Evolutionary conservation across 805 yeast species (phyloP).

Genomic region (Citeromyces matritensis): DNA sequence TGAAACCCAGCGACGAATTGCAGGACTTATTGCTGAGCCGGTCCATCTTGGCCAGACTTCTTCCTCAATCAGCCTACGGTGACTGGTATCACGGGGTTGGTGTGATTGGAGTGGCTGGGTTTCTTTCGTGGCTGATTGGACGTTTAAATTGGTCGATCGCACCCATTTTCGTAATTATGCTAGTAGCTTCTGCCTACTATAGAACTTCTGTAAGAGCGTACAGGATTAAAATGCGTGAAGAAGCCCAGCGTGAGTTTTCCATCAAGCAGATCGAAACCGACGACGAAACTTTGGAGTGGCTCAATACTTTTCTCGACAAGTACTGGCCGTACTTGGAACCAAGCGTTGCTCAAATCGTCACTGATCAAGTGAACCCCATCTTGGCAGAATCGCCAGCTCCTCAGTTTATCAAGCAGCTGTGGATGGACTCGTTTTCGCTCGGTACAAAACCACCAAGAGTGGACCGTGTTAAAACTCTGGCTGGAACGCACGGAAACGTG

Average conservation of each 20-base stretch:
- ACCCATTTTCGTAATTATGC: constrained; percentile 60
- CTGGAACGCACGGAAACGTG: constrained; percentile 80
- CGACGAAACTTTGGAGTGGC: constrained; percentile 92
- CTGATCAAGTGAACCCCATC: constrained; percentile 74
- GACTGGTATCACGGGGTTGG: constrained; percentile 96
- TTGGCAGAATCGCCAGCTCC: constrained; percentile 71
- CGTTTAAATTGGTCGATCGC: constrained; percentile 64
- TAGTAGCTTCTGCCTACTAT: constrained; percentile 53
- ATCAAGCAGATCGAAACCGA: constrained; percentile 74
- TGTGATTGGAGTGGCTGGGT: constrained; percentile 46
- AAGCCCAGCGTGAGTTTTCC: constrained; percentile 75
- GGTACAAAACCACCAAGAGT: constrained; percentile 95
- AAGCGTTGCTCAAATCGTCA: constrained; percentile 68
- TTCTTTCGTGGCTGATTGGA: constrained; percentile 70
- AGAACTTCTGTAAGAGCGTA: constrained; percentile 75
- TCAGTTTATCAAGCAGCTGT: constrained; percentile 64
- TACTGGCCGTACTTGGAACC: constrained; percentile 93
- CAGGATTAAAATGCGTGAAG: constrained; percentile 60
- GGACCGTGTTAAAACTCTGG: constrained; percentile 79
- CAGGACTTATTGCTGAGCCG: constrained; percentile 56
- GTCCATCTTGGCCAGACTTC: constrained; percentile 58
- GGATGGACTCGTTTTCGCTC: constrained; percentile 79
- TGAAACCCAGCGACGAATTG: constrained; percentile 56
- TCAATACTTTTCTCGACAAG: constrained; percentile 75
- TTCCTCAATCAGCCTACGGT: constrained; percentile 71